Evolutionary conservation across 768 basidiomycete genomes (phyloP).

Genomic region (Lyophyllum decastes): DNA sequence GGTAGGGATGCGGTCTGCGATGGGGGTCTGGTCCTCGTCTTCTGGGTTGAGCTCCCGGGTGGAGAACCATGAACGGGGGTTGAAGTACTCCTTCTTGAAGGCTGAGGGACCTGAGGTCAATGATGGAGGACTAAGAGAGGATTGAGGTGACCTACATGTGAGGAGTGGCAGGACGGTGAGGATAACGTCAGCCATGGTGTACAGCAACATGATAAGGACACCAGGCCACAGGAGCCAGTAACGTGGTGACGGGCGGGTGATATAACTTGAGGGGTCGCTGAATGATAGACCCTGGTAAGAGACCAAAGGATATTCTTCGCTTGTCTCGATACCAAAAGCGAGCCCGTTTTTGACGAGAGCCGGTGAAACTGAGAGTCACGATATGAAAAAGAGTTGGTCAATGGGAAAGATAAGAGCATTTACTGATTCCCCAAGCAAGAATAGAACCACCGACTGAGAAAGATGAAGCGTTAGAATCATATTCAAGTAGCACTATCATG

Average conservation of each 20-base stretch:
- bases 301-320: constrained; percentile 42
- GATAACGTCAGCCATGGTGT: constrained; percentile 55
- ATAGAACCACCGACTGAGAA: constrained; percentile 44
- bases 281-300: constrained; percentile 49
- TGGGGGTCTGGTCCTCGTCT: constrained; percentile 53
- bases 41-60: constrained; percentile 32
- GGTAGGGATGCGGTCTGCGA: constrained; percentile 54
- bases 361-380: constrained; percentile 44
- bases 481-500: background rate
- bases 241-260: constrained; percentile 49
- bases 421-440: constrained; percentile 58
- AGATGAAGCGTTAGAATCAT: background rate
- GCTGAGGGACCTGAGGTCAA: background rate
- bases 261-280: constrained; percentile 39
- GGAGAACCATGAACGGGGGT: background rate
- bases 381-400: background rate
- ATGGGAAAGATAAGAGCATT: constrained; percentile 14
- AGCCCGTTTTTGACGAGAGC: constrained; percentile 52
- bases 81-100: constrained; percentile 1
- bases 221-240: constrained; percentile 70
- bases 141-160: constrained; percentile 18
- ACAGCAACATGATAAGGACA: constrained; percentile 61
- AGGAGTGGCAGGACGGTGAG: constrained; percentile 40
- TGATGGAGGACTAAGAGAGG: background rate
- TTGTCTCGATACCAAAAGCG: constrained; percentile 41